A percentile compares a stretch with the other conserved stretches of the same genome.
These are phyloP conservation scores for Solanum habrochaites DNA, from an alignment of 257 asterid species.

Conservation along the genomic window DNA sequence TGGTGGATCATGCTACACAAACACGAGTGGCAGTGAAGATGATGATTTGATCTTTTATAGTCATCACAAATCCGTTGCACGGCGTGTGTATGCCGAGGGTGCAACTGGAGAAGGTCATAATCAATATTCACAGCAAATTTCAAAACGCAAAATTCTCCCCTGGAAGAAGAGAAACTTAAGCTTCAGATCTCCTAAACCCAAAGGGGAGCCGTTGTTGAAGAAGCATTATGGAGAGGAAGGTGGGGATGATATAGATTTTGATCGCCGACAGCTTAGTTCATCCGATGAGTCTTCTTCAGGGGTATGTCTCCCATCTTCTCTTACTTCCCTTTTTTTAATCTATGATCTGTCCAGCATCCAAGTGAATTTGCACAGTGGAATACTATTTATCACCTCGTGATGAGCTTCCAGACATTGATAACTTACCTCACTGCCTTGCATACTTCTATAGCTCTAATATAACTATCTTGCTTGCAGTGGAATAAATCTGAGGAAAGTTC, in stretches of 20 bases:
- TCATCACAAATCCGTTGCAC: slow-evolving; percentile 14
- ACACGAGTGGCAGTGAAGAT: slow-evolving; percentile 48
- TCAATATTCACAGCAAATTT: slow-evolving; percentile 14
- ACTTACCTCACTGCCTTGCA: neutral
- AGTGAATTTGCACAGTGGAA: neutral
- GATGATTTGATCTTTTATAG: slow-evolving; percentile 56
- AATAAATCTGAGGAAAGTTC: slow-evolving; percentile 22
- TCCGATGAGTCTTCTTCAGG: slow-evolving; percentile 49
- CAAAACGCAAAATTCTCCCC: slow-evolving; percentile 47
- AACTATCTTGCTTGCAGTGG: slow-evolving; percentile 2
- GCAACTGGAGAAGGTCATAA: slow-evolving; percentile 12
- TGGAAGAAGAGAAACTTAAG: slow-evolving; percentile 71
- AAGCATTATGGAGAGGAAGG: slow-evolving; percentile 68
- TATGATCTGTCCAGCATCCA: neutral
- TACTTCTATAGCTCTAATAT: neutral
- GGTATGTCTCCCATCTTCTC: slow-evolving; percentile 17
- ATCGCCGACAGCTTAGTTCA: slow-evolving; percentile 72
- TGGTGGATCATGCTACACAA: slow-evolving; percentile 25
- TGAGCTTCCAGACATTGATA: neutral
- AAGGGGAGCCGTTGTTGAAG: slow-evolving; percentile 74
- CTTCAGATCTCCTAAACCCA: slow-evolving; percentile 55
- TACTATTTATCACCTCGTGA: neutral
- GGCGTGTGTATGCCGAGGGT: neutral
- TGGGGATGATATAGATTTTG: slow-evolving; percentile 88
- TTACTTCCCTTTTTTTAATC: neutral